Conservation (phyloP, 768 basidiomycete species). For the Phaffia tasmanica region DNA sequence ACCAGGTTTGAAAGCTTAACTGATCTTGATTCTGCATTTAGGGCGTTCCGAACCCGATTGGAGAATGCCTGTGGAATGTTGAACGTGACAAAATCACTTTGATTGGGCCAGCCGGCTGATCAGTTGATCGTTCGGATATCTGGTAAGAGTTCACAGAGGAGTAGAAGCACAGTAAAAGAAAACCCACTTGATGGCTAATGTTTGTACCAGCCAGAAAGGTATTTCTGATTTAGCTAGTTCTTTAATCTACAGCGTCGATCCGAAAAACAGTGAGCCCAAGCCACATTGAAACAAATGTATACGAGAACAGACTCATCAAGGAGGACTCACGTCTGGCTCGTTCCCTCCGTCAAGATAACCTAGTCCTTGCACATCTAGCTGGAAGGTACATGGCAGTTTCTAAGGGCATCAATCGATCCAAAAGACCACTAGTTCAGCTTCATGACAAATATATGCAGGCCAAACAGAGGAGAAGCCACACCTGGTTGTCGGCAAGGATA, state of each 20-base stretch:
- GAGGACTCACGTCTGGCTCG: conserved; percentile 59
- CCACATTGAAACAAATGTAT: background rate
- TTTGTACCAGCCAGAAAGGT: conserved; percentile 84
- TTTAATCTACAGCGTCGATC: conserved; percentile 50
- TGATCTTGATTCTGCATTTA: conserved; percentile 76
- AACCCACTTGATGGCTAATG: conserved; percentile 64
- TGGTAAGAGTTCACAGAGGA: background rate
- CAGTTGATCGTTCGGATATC: background rate
- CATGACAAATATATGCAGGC: background rate
- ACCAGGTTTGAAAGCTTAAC: conserved; percentile 73
- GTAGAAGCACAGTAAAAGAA: background rate
- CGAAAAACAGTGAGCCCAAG: conserved; percentile 4
- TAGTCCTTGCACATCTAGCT: conserved; percentile 68
- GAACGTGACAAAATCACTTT: conserved; percentile 79
- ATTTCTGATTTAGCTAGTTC: conserved; percentile 64
- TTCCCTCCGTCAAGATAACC: conserved; percentile 80
- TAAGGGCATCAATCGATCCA: conserved; percentile 34
- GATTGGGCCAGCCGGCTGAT: background rate
- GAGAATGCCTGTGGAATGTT: conserved; percentile 69
- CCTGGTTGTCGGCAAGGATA: conserved; percentile 86
- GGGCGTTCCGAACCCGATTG: conserved; percentile 65
- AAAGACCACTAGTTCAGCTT: too few species aligned
- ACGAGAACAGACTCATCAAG: background rate
- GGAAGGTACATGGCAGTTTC: conserved; percentile 93
- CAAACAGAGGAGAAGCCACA: conserved; percentile 30